Percentiles rank a stretch among this genome's conserved stretches.
These are phyloP conservation scores for Calocybe cyanea DNA, from an alignment of 768 basidiomycete species.

Conservation along the genomic window DNA sequence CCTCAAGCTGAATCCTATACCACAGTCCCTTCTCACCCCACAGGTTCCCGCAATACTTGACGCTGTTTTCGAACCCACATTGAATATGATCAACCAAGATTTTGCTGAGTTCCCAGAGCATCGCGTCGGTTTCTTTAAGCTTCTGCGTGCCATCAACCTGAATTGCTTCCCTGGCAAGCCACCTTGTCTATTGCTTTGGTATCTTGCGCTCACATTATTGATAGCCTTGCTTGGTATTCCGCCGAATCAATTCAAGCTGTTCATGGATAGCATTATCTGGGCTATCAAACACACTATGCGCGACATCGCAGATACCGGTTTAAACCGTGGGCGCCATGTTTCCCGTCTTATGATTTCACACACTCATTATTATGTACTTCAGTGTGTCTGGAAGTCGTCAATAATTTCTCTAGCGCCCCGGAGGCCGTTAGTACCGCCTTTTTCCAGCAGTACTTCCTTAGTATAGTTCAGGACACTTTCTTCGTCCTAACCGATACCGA, in stretches of 20 bases:
- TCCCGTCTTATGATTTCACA: background rate
- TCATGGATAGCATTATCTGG: conserved; percentile 99
- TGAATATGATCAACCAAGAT: conserved; percentile 99
- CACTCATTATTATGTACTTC: conserved; percentile 5
- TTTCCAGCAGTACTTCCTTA: conserved; percentile 95
- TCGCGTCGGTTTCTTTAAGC: conserved; percentile 94
- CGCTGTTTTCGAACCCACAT: conserved; percentile 94
- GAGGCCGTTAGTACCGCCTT: conserved; percentile 84
- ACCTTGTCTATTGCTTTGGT: background rate
- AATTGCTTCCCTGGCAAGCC: conserved; percentile 91
- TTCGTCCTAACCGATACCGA: conserved; percentile 97
- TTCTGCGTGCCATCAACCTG: conserved; percentile 87
- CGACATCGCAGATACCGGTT: conserved; percentile 90
- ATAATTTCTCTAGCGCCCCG: conserved; percentile 82
- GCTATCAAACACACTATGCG: conserved; percentile 99
- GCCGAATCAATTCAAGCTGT: conserved; percentile 92
- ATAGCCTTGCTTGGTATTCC: conserved; percentile 81
- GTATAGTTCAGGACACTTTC: conserved; percentile 93
- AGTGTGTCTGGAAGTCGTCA: conserved; percentile 93
- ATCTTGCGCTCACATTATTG: conserved; percentile 2
- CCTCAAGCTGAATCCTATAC: conserved; percentile 8
- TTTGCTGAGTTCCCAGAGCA: conserved; percentile 99
- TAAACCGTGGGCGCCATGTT: conserved; percentile 53
- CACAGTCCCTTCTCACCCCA: conserved; percentile 77
- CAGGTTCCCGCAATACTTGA: conserved; percentile 95